Evolutionary conservation across 495 filamentous ascomycete species (phyloP), one percentile per base, ranked within the genome.

Genomic region (Penicillium nucicola): DNA sequence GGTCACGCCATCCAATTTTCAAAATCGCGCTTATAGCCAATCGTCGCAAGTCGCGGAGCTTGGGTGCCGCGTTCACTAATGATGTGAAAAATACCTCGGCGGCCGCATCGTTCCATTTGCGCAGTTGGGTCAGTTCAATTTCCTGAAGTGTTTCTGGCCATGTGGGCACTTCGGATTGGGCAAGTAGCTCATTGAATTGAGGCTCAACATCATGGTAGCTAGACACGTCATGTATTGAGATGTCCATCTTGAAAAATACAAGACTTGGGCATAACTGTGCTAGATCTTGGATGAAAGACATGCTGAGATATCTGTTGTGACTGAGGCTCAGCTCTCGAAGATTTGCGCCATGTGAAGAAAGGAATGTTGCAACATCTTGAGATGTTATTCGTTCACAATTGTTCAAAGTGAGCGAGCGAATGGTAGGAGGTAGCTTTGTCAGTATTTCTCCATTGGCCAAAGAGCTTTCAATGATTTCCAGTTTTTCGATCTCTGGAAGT

Each of bases 11-110:
- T 15, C 81, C 80, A 40, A 87, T 84, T 45, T 84, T 75, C 20
- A 96, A 67, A 53, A 88, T 89, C 20, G 84, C 81, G 48, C 85
- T 85, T 22, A 96, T 77, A 5, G 75, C 71, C 17, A 96, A 69
- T 12, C 74, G 69, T 3, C 90, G 83, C 20, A 96, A 76, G 35
- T 82, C 68, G 0, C 67, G 78, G 6, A 96, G 70, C 0, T 70
- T 66, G 1, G 76, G 69, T 0, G 90, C 88, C 22, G 80, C 80
- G 38, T 89, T 75, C 4, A 90, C 75, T 2, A 96, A 72, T 15
- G 86, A 91, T 19, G 75, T 78, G 61, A 96, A 89, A 61, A 96
- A 87, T 18, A 77, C 78, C 51, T 88, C 79, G 1, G 87, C 90
- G 3, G 81, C 78, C 2, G 73, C 69, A 3, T 70, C 63, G 30